Evolutionary conservation across 1,139 yeast species (phyloP).

Genomic region (Suhomyces terraborum): DNA sequence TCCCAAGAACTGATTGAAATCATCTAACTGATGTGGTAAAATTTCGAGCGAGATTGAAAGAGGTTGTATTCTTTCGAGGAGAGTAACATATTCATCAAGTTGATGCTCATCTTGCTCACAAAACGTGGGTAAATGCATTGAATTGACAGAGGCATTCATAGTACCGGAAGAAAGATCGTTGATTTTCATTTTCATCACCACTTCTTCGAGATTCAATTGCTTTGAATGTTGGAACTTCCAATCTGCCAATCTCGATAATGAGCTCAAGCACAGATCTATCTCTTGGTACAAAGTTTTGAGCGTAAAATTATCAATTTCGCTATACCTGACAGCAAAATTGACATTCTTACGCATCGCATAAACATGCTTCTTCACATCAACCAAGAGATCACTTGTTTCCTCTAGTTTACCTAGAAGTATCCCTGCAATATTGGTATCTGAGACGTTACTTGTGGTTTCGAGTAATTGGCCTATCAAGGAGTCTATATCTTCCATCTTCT

Average conservation of each 20-base stretch:
- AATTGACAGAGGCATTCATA: conserved; percentile 21
- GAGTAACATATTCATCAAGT: conserved; percentile 32
- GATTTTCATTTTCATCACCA: conserved; percentile 42
- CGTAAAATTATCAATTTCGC: conserved; percentile 56
- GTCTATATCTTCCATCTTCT: conserved; percentile 49
- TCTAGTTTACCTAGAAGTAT: conserved; percentile 31
- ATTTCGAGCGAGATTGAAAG: conserved; percentile 50
- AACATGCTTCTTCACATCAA: conserved; percentile 42
- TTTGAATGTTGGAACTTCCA: conserved; percentile 5
- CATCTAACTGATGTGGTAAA: conserved; percentile 32
- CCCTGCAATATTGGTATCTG: conserved; percentile 28
- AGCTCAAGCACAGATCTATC: conserved; percentile 28
- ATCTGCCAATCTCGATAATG: conserved; percentile 1
- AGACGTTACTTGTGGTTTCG: conserved; percentile 26
- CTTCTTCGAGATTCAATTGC: conserved; percentile 41
- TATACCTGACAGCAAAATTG: conserved; percentile 58
- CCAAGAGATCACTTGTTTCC: conserved; percentile 39
- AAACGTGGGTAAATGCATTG: conserved; percentile 37
- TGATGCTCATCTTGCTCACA: conserved; percentile 30
- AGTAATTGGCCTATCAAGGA: conserved; percentile 45
- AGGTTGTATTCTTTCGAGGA: conserved; percentile 47
- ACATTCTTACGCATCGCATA: conserved; percentile 44
- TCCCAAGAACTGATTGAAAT: conserved; percentile 16
- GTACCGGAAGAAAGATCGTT: conserved; percentile 24
- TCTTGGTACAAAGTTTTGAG: conserved; percentile 55